These are phyloP conservation scores for Exophiala aquamarina DNA, from an alignment of 2,329 filamentous ascomycete species.

Conservation along the genomic window DNA sequence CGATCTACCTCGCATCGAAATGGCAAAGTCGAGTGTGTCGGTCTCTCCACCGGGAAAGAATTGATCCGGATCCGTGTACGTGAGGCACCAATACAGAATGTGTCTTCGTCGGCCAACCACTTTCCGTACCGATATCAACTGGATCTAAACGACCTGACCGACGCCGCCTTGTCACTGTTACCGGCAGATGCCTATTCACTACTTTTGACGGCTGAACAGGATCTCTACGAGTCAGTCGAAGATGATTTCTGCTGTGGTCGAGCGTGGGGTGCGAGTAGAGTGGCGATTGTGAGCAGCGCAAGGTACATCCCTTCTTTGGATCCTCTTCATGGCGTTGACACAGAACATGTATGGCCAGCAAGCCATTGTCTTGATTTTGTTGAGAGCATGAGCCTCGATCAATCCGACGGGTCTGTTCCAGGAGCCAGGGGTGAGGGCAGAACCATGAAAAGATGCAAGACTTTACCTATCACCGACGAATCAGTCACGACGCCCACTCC, in stretches of 20 bases:
- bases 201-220: constrained; percentile 59
- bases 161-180: constrained; percentile 54
- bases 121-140: constrained; percentile 45
- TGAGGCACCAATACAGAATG: constrained; percentile 41
- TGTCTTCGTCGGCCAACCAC: not conserved
- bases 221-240: constrained; percentile 64
- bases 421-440: constrained; percentile 1
- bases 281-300: constrained; percentile 62
- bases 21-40: constrained; percentile 41
- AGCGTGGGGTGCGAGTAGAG: constrained; percentile 64
- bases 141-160: constrained; percentile 62
- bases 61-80: constrained; percentile 55
- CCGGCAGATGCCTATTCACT: constrained; percentile 61
- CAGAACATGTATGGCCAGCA: constrained; percentile 62
- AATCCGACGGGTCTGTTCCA: constrained; percentile 14
- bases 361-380: constrained; percentile 60
- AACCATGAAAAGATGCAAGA: not conserved
- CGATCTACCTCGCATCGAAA: no score
- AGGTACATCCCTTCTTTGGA: constrained; percentile 59
- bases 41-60: constrained; percentile 41
- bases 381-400: constrained; percentile 35
- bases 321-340: constrained; percentile 38
- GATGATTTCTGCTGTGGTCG: constrained; percentile 68
- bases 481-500: not conserved
- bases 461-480: not conserved